phyloP scores from a whole-genome alignment of 2,329 filamentous ascomycete species.

The Lecanicillium sp. region DNA sequence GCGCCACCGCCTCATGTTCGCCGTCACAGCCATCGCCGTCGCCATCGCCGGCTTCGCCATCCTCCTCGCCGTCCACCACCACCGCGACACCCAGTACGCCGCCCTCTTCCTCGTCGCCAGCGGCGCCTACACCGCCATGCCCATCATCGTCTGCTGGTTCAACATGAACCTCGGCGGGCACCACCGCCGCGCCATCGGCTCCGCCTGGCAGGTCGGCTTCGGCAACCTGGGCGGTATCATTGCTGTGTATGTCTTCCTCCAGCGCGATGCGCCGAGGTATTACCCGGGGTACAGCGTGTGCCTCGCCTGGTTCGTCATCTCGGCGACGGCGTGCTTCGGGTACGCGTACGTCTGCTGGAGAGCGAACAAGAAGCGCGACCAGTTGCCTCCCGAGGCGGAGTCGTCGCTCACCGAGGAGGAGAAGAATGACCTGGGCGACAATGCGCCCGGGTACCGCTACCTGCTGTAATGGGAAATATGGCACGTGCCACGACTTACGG shows the following conservation, averaged over 20 bases:
- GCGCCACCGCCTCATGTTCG: conserved; percentile 68
- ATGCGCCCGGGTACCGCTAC: conserved; percentile 56
- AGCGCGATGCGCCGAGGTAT: conserved; percentile 62
- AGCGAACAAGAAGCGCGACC: conserved; percentile 57
- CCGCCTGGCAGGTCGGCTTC: conserved; percentile 72
- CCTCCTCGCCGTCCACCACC: conserved; percentile 64
- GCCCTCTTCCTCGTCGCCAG: conserved; percentile 77
- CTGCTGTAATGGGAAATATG: conserved; percentile 35
- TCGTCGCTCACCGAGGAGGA: conserved; percentile 50
- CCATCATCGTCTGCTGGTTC: conserved; percentile 78
- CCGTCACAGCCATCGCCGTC: conserved; percentile 66
- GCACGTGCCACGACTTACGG: not conserved
- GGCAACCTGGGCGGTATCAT: conserved; percentile 78
- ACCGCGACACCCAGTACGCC: conserved; percentile 63
- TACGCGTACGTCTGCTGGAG: conserved; percentile 55
- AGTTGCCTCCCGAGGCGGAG: conserved; percentile 27
- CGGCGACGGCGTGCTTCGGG: conserved; percentile 50
- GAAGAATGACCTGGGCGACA: conserved; percentile 54
- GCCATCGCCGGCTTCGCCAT: conserved; percentile 70
- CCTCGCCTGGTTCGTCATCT: conserved; percentile 66
- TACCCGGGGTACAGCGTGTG: conserved; percentile 71
- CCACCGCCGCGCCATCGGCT: conserved; percentile 62
- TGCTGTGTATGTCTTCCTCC: conserved; percentile 63
- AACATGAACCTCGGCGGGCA: conserved; percentile 74
- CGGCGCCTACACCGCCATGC: conserved; percentile 83